Base-by-base conservation (phyloP, 1,284 basidiomycete genomes). In the Flammula alnicola region DNA sequence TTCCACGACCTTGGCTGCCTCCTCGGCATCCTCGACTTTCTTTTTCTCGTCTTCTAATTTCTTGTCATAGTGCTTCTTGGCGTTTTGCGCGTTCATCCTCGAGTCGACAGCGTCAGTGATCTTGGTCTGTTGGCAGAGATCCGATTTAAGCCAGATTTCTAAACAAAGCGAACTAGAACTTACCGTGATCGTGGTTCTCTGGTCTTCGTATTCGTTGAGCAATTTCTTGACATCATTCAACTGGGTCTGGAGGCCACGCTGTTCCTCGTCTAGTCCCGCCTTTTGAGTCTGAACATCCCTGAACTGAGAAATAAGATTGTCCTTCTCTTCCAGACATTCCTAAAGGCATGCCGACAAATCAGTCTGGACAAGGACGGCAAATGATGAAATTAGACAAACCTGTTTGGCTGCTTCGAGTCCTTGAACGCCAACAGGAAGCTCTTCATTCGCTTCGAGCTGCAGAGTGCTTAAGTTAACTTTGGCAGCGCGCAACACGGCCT, bases 401-500 rank as follows among this genome's bases (percentile, higher is more conserved):
- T 72, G 64, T 61, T 77, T 81, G 32, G 80, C 75, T 46, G 74
- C 77, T 54, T 89, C 78, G 17, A 94, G 72, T 4, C 79, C 83
- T 17, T 81, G 77, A 12, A 94, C 77, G 59, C 83, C 84, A 11
- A 80, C 81, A 1, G 93, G 90, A 59, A 88, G 73, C 25, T 88
- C 86, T 39, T 91, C 86, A 49, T 87, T 86, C 16, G 83, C 77
- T 57, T 89, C 86, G 19, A 83, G 59, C 40, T 74, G 66, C 16
- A 77, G 44, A 23, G 57, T 61, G 7, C 54, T 55, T 14, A 69
- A 49, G 1, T 52, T 39, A 4, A 51, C 42, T 45, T 69, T 74
- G 9, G 72, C 70, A 17, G 55, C 46, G 10, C 61, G 57, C 17
- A 63, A 45, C 7, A 45, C 50, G 1, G 60, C 44, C 17, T 68